Evolutionary conservation across 192 early-diverging fungal genomes (phyloP).

Genomic region (Piromyces finnis): DNA sequence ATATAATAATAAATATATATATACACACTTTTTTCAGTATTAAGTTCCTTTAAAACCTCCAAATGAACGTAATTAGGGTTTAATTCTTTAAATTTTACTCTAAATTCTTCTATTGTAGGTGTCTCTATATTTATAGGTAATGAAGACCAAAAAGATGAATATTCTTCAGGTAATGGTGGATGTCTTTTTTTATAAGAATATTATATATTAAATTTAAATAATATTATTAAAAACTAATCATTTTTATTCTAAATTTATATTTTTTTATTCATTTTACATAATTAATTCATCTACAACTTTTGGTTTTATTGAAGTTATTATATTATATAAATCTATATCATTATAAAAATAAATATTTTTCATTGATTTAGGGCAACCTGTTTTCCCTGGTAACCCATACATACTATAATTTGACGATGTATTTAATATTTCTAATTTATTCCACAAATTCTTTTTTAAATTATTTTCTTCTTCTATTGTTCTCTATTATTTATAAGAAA

Average conservation of each 20-base stretch:
- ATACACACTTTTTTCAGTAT: neutral
- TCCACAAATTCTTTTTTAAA: neutral
- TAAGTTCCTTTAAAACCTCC: conserved; percentile 6
- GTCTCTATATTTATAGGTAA: neutral
- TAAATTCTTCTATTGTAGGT: conserved; percentile 7
- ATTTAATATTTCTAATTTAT: neutral
- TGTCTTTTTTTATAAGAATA: neutral
- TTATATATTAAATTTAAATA: too few relatives aligned
- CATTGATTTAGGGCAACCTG: neutral
- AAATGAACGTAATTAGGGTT: conserved; percentile 5
- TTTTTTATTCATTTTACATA: neutral
- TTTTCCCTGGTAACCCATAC: neutral
- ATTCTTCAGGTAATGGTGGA: neutral
- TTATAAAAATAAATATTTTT: neutral
- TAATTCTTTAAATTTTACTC: conserved; percentile 8
- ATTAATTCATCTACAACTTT: neutral
- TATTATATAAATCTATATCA: neutral
- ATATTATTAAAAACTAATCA: too few relatives aligned
- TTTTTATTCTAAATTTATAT: too few relatives aligned
- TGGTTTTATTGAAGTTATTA: neutral
- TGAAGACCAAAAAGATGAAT: neutral
- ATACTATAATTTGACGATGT: neutral
- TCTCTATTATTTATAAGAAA: neutral
- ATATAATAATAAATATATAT: neutral
- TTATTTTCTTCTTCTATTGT: neutral